Evolutionary conservation across 176 grass and related monocot species (phyloP), one percentile per base, ranked within the genome.

Genomic region (Cocos nucifera): DNA sequence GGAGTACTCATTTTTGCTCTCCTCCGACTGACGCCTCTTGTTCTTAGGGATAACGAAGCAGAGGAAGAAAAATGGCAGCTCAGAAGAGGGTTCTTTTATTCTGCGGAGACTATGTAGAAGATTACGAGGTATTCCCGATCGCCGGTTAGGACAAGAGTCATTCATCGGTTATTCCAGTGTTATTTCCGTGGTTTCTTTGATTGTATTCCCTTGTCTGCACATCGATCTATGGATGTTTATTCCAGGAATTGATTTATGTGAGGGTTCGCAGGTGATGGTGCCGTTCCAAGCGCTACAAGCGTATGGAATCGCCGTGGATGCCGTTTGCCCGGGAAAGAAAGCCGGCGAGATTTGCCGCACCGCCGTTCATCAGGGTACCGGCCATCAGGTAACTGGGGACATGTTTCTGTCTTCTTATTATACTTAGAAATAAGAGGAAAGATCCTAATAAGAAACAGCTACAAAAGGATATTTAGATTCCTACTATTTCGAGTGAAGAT

Each of bases 261-360:
- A 72, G 74, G n/a, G 54, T 88, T 70, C 10, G 49, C 50, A 98
- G 93, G 88, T 69, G 51, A 98, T 89, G 93, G 84, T 98, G 20
- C 93, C 93, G 28, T 98, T 92, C 70, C 93, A 92, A 83, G 79
- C 84, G 35, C 77, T 98, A 72, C 93, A 92, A 71, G 93, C 93
- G 59, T 98, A 85, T 30, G 93, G 93, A 56, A 39, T 88, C 19
- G 51, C 66, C 49, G 82, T 98, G 22, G 84, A 92, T n/a, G 87
- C 84, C 17, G 82, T 73, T 76, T 98, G 93, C 70, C 93, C 93
- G 6, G 77, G 93, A 52, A 98, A 92, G 93, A 88, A 83, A 76
- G 76, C 84, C 59, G 84, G 93, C 51, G 71, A 98, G 54, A 24
- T 82, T 49, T 98, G 93, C 77, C 93, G 84, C 50, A 98, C 93